Evolutionary conservation across 2,329 filamentous ascomycete species (phyloP).

Genomic region (Pseudopithomyces maydicus): DNA sequence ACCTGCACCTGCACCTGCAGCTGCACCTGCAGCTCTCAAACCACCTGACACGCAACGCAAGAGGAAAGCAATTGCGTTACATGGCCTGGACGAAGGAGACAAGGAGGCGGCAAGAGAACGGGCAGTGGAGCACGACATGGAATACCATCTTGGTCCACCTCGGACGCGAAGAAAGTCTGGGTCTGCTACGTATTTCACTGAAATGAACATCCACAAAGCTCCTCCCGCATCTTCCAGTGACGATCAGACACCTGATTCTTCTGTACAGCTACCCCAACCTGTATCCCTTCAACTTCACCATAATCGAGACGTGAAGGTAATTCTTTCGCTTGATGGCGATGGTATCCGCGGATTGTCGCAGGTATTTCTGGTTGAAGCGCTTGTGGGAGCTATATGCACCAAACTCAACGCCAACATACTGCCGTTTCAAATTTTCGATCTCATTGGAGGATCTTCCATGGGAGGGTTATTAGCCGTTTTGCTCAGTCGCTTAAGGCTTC

Average conservation of each 20-base stretch:
- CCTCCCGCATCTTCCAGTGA: neutral
- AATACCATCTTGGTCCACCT: neutral
- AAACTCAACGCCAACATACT: constrained; percentile 29
- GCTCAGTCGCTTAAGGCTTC: constrained; percentile 37
- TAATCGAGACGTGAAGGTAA: constrained; percentile 34
- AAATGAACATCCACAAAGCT: neutral
- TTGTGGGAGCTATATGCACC: constrained; percentile 37
- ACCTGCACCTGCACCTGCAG: neutral
- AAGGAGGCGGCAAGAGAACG: neutral
- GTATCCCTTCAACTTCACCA: constrained; percentile 15
- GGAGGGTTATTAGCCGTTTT: constrained; percentile 36
- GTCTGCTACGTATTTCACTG: neutral
- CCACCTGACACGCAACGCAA: neutral
- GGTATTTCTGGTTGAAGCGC: constrained; percentile 34
- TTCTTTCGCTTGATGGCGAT: constrained; percentile 40
- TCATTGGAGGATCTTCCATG: constrained; percentile 35
- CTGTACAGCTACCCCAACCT: constrained; percentile 8
- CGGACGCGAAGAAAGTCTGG: neutral
- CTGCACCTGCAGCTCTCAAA: neutral
- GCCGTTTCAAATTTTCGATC: constrained; percentile 38
- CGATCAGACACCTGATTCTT: neutral
- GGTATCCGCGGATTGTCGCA: constrained; percentile 38
- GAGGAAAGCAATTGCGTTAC: neutral
- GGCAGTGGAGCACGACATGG: neutral
- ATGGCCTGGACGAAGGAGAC: neutral